phyloP scores from a whole-genome alignment of 1,284 basidiomycete genomes.

The Microbotryum violaceum region DNA sequence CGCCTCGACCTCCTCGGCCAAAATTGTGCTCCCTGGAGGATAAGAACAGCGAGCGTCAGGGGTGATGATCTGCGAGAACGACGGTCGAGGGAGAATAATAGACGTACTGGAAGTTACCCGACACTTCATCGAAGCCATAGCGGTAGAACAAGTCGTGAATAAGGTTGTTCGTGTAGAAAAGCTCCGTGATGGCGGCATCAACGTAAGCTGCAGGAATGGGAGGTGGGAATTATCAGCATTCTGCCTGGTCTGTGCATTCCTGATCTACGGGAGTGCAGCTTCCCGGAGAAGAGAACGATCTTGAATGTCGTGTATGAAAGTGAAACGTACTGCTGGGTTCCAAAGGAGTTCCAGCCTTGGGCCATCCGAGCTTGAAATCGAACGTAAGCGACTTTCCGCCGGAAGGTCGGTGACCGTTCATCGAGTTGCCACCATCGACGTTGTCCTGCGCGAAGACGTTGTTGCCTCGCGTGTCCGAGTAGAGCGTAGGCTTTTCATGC shows the following conservation, averaged over 20 bases:
- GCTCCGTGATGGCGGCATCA: constrained; percentile 74
- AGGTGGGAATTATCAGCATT: background rate
- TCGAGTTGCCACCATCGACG: constrained; percentile 72
- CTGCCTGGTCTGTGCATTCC: no score
- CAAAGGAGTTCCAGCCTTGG: constrained; percentile 39
- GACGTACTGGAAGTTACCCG: constrained; percentile 75
- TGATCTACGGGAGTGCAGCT: no score
- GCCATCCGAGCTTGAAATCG: constrained; percentile 58
- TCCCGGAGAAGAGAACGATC: no score
- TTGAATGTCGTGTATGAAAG: constrained; percentile 45
- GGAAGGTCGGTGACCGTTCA: constrained; percentile 71
- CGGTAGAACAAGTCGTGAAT: constrained; percentile 49
- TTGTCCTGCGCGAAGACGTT: constrained; percentile 85
- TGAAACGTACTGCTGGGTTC: constrained; percentile 31
- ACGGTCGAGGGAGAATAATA: no score
- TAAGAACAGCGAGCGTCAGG: no score
- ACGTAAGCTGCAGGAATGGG: constrained; percentile 55
- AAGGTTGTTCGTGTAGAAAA: constrained; percentile 83
- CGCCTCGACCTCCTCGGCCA: constrained; percentile 73
- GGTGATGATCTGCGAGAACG: no score
- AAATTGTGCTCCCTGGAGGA: constrained; percentile 67
- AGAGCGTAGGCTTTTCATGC: constrained; percentile 49
- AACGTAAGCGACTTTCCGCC: constrained; percentile 54
- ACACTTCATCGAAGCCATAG: constrained; percentile 77
- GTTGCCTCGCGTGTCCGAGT: constrained; percentile 77